phyloP scores from a whole-genome alignment of 129 eudicot species.

The Chrysanthemum makinoi region DNA sequence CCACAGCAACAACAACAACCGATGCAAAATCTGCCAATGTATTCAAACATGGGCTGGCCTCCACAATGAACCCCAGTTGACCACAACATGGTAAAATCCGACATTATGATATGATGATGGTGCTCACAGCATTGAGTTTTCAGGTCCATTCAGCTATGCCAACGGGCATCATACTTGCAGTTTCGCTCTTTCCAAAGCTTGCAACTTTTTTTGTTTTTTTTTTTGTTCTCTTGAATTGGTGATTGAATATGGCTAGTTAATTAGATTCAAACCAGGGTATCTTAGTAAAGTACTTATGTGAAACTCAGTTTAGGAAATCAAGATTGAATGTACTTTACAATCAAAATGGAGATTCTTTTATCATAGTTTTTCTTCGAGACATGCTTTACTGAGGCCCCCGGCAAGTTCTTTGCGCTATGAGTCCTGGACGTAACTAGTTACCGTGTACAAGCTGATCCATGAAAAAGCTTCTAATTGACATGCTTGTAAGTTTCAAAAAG shows the following conservation, averaged over 20 bases:
- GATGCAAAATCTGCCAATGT: slow-evolving; percentile 56
- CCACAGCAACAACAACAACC: slow-evolving; percentile 31
- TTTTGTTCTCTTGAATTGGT: slow-evolving; percentile 10
- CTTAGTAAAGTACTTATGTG: slow-evolving; percentile 20
- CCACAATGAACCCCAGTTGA: slow-evolving; percentile 52
- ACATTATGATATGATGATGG: not conserved
- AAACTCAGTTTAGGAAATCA: slow-evolving; percentile 15
- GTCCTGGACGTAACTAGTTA: not conserved
- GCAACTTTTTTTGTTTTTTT: not conserved
- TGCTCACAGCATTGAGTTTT: slow-evolving; percentile 17
- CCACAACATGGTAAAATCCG: slow-evolving; percentile 16
- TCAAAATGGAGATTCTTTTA: slow-evolving; percentile 15
- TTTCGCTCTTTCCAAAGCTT: slow-evolving; percentile 3
- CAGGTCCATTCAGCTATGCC: slow-evolving; percentile 7
- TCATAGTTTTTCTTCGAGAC: not conserved
- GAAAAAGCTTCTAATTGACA: no score
- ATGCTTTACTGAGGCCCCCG: no score
- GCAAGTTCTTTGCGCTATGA: no score
- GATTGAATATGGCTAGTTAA: slow-evolving; percentile 8
- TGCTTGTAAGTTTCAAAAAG: no score
- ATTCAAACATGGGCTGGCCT: slow-evolving; percentile 68
- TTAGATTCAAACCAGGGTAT: slow-evolving; percentile 7
- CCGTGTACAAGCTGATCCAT: no score
- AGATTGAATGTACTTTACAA: slow-evolving; percentile 18
- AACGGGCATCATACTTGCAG: slow-evolving; percentile 18